Evolutionary conservation across 768 basidiomycete species (phyloP), one percentile per base, ranked within the genome.

Genomic region (Tulasnella sp.): DNA sequence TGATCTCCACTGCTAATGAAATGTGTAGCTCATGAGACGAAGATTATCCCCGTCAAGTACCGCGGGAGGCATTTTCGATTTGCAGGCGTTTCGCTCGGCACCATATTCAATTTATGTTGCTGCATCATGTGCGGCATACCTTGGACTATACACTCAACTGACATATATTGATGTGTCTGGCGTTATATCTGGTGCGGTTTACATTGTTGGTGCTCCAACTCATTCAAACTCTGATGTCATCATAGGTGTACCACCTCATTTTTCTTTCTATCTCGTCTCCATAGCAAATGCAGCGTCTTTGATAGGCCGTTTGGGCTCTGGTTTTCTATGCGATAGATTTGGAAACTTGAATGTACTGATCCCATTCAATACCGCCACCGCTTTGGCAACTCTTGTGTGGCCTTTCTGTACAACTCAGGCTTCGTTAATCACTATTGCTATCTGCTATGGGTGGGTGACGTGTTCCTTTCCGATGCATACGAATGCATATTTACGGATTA

Each of bases 261-360:
- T 57, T 22, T 41, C 33, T 13, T 48, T 53, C 39, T 62, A 62
- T 28, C 54, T 62, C 16, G 59, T 59, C 45, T 50, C 60, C 20
- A 58, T 64, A 34, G 53, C 56, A 24, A 64, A 64, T 44, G 61
- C 56, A 15, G 57, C 53, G 39, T 62, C 62, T 3, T 52, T 53
- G 27, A 37, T 64, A 32, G 65, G 65, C 7, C 63, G 65, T 2
- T 47, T 66, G 24, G 32, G 50, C 7, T 58, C 61, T 15, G 59
- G 63, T 15, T 32, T 64, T 16, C 50, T 61, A 13, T 62, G 61
- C 13, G 64, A 64, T 53, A 40, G 45, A 8, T 45, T 56, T 34
- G 85, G 85, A 13, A 62, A 75, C 0, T 67, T 85, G 56, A 87
- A 81, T 55, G 66, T 81, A 27, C 79, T 86, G 70, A 72, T 72